Evolutionary conservation across 106 monocot genomes (phyloP).

Genomic region (Allium fistulosum): DNA sequence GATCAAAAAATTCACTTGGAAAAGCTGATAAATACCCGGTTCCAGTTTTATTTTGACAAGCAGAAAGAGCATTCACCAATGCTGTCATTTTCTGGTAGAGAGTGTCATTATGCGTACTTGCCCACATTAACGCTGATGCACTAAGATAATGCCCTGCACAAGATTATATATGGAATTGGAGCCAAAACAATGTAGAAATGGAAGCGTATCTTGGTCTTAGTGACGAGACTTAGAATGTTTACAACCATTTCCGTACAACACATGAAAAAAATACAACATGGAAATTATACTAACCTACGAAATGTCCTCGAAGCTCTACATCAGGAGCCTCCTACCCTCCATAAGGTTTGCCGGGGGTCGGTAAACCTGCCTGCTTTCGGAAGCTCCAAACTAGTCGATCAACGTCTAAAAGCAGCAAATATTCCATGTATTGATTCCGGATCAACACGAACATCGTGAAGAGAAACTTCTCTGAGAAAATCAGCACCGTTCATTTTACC

Average conservation of each 20-base stretch:
- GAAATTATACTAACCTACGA: conserved; percentile 25
- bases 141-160: conserved; percentile 93
- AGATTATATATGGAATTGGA: background rate
- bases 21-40: conserved; percentile 96
- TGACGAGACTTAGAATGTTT: background rate
- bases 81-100: conserved; percentile 57
- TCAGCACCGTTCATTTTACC: conserved; percentile 3
- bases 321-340: conserved; percentile 80
- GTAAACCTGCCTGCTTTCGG: conserved; percentile 60
- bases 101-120: conserved; percentile 72
- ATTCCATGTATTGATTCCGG: conserved; percentile 68
- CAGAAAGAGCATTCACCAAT: conserved; percentile 61
- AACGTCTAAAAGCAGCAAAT: conserved; percentile 67
- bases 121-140: conserved; percentile 87
- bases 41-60: conserved; percentile 81
- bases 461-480: conserved; percentile 60
- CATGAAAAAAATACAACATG: background rate
- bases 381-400: conserved; percentile 83
- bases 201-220: background rate
- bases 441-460: conserved; percentile 73
- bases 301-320: conserved; percentile 79
- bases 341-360: conserved; percentile 50
- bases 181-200: background rate
- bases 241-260: too few relatives aligned
- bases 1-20: conserved; percentile 79